Conservation (phyloP, 2,329 filamentous ascomycete species). For the Ophiocordyceps robertsii region DNA sequence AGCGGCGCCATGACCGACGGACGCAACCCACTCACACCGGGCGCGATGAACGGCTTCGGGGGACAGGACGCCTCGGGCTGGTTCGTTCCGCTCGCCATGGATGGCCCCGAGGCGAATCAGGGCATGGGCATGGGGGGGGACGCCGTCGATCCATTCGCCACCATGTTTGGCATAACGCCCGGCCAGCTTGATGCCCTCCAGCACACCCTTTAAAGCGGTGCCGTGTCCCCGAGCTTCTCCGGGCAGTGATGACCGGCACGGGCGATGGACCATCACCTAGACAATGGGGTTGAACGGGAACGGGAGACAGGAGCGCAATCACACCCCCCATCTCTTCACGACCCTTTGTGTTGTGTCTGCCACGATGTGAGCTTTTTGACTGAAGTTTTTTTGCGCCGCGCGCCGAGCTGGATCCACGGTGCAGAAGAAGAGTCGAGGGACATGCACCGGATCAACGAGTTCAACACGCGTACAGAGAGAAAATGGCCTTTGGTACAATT, state of each 20-base stretch:
- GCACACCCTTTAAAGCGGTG: conserved; percentile 12
- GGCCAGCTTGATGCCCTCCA: conserved; percentile 18
- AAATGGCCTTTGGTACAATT: too few species aligned
- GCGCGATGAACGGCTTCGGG: conserved; percentile 10
- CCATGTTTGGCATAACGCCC: conserved; percentile 30
- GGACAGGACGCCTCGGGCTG: conserved; percentile 52
- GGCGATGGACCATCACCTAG: not conserved
- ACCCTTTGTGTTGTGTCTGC: too few species aligned
- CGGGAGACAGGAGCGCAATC: not conserved
- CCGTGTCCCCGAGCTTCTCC: not conserved
- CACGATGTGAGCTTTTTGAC: too few species aligned
- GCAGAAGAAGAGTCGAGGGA: too few species aligned
- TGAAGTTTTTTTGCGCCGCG: too few species aligned
- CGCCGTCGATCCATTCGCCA: conserved; percentile 33
- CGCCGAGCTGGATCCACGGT: too few species aligned
- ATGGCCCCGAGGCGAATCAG: conserved; percentile 51
- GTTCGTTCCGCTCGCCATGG: conserved; percentile 90
- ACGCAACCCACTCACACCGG: conserved; percentile 11
- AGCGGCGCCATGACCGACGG: conserved; percentile 19
- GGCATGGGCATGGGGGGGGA: conserved; percentile 28
- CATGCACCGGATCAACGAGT: too few species aligned
- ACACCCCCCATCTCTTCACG: not conserved
- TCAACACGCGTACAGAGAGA: too few species aligned
- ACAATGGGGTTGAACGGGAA: not conserved
- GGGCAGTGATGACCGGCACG: too few species aligned